phyloP scores from a whole-genome alignment of 257 asterid species.

The Rehmannia glutinosa region DNA sequence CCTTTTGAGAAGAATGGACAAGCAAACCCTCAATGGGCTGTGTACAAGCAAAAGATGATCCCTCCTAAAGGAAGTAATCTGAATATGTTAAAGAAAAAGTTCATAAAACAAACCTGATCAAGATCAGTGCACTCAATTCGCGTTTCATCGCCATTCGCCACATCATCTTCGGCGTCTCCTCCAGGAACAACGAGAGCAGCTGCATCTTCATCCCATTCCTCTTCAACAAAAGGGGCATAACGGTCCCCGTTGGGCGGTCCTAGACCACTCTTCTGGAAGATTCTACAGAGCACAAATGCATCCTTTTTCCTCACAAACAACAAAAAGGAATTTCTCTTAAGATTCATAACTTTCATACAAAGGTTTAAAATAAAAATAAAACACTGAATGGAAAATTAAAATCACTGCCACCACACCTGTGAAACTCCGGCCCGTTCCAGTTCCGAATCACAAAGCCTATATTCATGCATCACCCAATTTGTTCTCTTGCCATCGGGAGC shows the following conservation, averaged over 20 bases:
- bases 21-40: not conserved
- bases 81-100: not conserved
- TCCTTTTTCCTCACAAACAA: conserved; percentile 63
- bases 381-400: not conserved
- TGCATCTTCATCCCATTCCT: conserved; percentile 86
- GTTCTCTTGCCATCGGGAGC: conserved; percentile 97
- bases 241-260: conserved; percentile 98
- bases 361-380: not conserved
- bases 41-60: not conserved
- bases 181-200: conserved; percentile 53
- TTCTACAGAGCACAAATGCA: conserved; percentile 91
- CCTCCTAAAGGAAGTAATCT: not conserved
- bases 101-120: conserved; percentile 50
- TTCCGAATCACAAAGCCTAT: conserved; percentile 75
- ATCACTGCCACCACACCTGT: conserved; percentile 44
- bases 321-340: conserved; percentile 24
- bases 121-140: conserved; percentile 41
- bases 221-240: conserved; percentile 93
- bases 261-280: conserved; percentile 90
- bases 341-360: conserved; percentile 18
- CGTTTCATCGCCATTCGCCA: conserved; percentile 66
- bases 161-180: conserved; percentile 68
- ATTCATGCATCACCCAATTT: conserved; percentile 98
- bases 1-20: not conserved
- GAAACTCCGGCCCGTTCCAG: conserved; percentile 69